These are phyloP conservation scores for Agarophyton chilense DNA, from an alignment of 23 red algal genomes.

Conservation along the genomic window DNA sequence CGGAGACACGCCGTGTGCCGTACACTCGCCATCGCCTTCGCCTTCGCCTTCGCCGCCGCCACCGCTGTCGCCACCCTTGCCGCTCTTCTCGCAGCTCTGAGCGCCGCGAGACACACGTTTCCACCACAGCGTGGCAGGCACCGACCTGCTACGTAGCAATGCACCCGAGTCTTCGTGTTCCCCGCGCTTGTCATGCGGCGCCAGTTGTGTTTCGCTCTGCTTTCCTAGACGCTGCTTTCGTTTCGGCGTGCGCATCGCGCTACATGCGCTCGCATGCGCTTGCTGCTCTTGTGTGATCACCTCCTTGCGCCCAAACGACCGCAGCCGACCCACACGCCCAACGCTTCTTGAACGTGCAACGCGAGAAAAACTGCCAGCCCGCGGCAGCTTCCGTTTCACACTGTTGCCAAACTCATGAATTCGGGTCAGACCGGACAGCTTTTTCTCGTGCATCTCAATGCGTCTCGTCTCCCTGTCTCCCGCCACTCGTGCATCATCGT, in stretches of 20 bases:
- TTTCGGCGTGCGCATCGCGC: neutral
- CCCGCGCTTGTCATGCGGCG: no score
- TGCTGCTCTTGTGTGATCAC: neutral
- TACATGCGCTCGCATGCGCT: neutral
- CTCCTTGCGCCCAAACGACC: neutral
- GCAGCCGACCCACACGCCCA: conserved; percentile 13
- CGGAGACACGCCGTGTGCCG: neutral
- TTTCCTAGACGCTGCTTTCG: neutral
- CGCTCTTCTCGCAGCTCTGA: neutral
- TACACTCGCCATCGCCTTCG: neutral
- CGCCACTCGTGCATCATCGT: neutral
- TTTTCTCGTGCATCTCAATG: neutral
- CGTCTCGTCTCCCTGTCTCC: neutral
- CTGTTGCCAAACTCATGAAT: neutral
- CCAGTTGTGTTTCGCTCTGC: neutral
- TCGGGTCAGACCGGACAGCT: neutral
- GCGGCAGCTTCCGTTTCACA: neutral
- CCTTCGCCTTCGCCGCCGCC: neutral
- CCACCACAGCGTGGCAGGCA: neutral
- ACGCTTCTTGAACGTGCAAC: neutral
- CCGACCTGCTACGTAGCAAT: conserved; percentile 4
- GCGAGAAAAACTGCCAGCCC: neutral
- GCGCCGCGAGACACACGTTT: conserved; percentile 9
- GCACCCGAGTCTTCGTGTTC: neutral
- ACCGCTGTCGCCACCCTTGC: neutral